Percentiles rank a stretch among this genome's conserved stretches.
These are phyloP conservation scores for Leptomonas seymouri DNA, from an alignment of 208 protist species.

Conservation along the genomic window DNA sequence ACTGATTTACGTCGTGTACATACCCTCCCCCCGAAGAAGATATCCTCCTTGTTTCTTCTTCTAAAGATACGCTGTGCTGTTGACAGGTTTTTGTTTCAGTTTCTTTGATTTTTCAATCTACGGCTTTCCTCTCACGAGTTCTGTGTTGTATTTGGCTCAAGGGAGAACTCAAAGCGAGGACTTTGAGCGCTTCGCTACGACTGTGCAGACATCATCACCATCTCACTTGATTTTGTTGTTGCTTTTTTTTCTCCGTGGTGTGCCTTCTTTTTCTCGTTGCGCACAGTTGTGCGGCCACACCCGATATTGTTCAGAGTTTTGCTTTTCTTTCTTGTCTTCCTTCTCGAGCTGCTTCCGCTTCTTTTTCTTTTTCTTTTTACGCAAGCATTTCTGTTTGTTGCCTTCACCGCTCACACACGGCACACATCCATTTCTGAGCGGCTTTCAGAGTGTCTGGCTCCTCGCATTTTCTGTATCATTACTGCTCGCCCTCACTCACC, in stretches of 20 bases:
- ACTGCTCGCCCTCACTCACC: too few species aligned
- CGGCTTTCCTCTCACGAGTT: background rate
- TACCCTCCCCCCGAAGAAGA: background rate
- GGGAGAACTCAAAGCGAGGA: background rate
- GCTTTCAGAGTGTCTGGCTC: too few species aligned
- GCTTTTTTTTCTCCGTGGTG: background rate
- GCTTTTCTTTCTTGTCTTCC: constrained; percentile 9
- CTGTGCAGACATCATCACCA: background rate
- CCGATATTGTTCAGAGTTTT: background rate
- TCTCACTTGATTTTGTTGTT: background rate
- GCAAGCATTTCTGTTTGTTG: background rate
- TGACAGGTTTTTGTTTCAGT: background rate
- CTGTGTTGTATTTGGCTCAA: background rate
- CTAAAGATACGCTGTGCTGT: background rate
- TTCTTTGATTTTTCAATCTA: background rate
- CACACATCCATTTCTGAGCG: background rate
- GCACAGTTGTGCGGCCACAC: background rate
- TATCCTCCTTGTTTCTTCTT: constrained; percentile 5
- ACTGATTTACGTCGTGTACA: background rate
- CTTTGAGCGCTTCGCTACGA: background rate
- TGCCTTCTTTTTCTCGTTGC: too few species aligned
- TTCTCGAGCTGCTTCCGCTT: constrained; percentile 8
- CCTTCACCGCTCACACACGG: background rate
- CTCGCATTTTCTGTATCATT: too few species aligned
- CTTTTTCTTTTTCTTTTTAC: constrained; percentile 18